phyloP scores from a whole-genome alignment of 2,329 filamentous ascomycete genomes.

The Aureobasidium sp. region DNA sequence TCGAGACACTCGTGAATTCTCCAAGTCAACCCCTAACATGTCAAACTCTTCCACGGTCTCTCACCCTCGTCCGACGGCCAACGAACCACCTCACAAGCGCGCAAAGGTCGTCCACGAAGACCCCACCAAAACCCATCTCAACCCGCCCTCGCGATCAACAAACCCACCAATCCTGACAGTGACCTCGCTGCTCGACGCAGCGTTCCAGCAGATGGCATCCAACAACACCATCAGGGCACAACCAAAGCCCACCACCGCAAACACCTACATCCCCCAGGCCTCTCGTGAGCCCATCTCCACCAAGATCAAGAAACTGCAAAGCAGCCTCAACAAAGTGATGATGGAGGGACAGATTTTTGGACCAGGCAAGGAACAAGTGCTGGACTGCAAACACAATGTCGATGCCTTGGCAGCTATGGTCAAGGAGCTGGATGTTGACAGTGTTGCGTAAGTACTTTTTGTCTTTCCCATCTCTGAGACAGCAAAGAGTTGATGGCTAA shows the following conservation, averaged over 20 bases:
- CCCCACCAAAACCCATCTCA: fast-evolving
- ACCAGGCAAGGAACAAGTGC: not conserved
- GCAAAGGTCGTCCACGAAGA: not conserved
- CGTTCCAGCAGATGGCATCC: too few species aligned
- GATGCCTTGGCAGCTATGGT: not conserved
- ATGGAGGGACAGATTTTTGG: too few species aligned
- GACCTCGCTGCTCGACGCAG: too few species aligned
- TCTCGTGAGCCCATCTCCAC: not conserved
- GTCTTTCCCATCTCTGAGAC: not conserved
- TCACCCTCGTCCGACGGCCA: not conserved
- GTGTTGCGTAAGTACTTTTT: not conserved
- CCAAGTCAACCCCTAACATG: not conserved
- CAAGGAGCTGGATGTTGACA: not conserved
- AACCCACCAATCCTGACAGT: too few species aligned
- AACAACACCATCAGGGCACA: not conserved
- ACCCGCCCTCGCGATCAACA: not conserved
- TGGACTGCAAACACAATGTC: not conserved
- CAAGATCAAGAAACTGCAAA: not conserved
- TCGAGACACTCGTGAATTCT: not conserved
- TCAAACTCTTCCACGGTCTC: not conserved
- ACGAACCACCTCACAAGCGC: not conserved
- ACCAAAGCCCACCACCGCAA: not conserved
- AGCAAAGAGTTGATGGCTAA: too few species aligned
- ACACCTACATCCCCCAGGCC: not conserved
- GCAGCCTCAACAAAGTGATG: not conserved